phyloP scores from a whole-genome alignment of 345 rosid species.

The Bruguiera sexangula region DNA sequence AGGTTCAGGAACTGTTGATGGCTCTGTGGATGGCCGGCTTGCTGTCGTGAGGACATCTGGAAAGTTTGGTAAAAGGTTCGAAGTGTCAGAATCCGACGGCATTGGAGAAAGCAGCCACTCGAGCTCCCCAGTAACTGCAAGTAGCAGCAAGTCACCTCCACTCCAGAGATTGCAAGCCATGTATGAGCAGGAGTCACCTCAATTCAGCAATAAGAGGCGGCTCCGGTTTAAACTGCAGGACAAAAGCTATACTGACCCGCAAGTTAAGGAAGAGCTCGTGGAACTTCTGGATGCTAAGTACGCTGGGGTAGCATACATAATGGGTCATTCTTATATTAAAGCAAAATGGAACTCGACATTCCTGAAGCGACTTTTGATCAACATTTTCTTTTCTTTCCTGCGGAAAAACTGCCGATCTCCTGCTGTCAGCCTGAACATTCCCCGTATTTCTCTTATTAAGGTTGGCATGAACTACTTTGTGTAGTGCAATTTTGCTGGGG shows the following conservation, averaged over 20 bases:
- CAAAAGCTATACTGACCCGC: constrained; percentile 48
- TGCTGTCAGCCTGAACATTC: constrained; percentile 70
- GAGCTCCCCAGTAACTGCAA: constrained; percentile 30
- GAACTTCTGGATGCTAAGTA: constrained; percentile 75
- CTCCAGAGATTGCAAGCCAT: constrained; percentile 51
- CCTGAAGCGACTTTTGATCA: constrained; percentile 62
- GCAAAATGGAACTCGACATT: constrained; percentile 68
- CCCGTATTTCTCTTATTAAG: constrained; percentile 77
- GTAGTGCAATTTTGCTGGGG: constrained; percentile 15
- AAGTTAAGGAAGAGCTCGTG: constrained; percentile 71
- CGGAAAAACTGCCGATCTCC: constrained; percentile 83
- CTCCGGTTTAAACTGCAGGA: constrained; percentile 58
- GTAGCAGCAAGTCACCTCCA: constrained; percentile 62
- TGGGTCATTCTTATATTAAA: constrained; percentile 66
- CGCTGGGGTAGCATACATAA: constrained; percentile 69
- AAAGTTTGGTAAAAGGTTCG: constrained; percentile 65
- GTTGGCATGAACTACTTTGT: constrained; percentile 90
- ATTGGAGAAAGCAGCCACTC: constrained; percentile 41
- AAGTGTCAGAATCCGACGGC: constrained; percentile 42
- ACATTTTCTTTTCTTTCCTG: constrained; percentile 74
- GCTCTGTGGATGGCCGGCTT: constrained; percentile 59
- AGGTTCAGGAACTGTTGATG: constrained; percentile 48
- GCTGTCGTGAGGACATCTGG: constrained; percentile 82
- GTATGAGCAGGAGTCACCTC: constrained; percentile 62
- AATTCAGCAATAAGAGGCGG: constrained; percentile 38